Base-by-base conservation (phyloP, 441 rosid species). In the Mallotus repandus region DNA sequence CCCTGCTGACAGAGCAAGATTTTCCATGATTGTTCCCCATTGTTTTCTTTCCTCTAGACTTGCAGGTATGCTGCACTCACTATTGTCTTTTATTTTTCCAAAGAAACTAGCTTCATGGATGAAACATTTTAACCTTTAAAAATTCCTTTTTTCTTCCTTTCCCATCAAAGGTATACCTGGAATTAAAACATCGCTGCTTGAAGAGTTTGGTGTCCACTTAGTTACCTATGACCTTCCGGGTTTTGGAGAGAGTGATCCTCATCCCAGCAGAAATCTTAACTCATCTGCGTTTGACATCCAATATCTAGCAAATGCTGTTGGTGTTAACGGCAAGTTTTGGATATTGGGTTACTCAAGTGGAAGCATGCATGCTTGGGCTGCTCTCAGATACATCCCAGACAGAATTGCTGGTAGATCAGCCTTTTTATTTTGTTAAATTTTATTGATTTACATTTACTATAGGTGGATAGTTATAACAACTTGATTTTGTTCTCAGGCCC, bases 41-140 rank as follows among this genome's bases (percentile, higher is more conserved):
- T 80, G 96, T 43, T 89, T 96, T 81, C 93, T 96, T 53, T 96
- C 97, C 69, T 96, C 99, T 63, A 82, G 99, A 43, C 93, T 96
- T 76, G 91, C 94, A 84, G 98, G 98, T 91, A 73, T 71, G 61
- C 10, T 25, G 69, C 46, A 41, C 21, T 66, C 63, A 41, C 49
- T 35, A 4, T 65, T 3, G 14, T 73, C 52, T 57, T 29, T 25
- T 66, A 9, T 63, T 75, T 53, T 69, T 53, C 48, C 58, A 71
- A 25, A 13, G 18, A 69, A 43, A n/a, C 9, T 4, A 7, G 48
- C 48, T 7, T 45, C 48, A 45, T 45, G 48, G 48, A 9, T 45
- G 48, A 45, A 45, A 9, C 48, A 45, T 61, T 38, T 11, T 57
- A 58, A 72, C 16, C 25, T 43, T 9, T 52, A 22, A 12, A 12